Conservation (phyloP, 345 rosid species). For the Heritiera fomes region DNA sequence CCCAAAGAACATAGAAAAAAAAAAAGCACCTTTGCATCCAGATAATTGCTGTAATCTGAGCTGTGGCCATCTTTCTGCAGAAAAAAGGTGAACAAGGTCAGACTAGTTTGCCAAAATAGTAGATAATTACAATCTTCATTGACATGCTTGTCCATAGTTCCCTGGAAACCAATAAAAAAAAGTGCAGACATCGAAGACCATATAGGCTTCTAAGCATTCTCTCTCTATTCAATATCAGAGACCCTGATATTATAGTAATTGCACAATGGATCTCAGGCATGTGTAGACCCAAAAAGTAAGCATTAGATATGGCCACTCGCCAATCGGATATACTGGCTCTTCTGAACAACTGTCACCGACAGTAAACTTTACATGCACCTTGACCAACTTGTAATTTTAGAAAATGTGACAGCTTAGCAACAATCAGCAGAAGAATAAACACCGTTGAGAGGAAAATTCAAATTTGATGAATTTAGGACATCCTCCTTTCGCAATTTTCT, state of each 20-base stretch:
- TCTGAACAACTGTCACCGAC: not conserved
- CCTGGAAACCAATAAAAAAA: not conserved
- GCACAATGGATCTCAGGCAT: not conserved
- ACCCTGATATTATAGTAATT: not conserved
- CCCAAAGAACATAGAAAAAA: conserved; percentile 5
- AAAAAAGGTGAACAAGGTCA: conserved; percentile 29
- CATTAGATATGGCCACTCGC: not conserved
- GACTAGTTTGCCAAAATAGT: not conserved
- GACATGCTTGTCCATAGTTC: not conserved
- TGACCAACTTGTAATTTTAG: not conserved
- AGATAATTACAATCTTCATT: not conserved
- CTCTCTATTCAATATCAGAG: not conserved
- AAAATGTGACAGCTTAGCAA: conserved; percentile 2
- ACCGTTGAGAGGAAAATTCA: not conserved
- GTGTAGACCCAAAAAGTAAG: not conserved
- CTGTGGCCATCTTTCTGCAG: conserved; percentile 80
- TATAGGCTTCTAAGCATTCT: not conserved
- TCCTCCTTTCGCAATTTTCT: not conserved
- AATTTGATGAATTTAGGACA: not conserved
- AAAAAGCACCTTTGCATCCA: conserved; percentile 81
- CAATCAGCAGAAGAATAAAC: not conserved
- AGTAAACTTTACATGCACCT: not conserved
- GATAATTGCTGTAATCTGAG: conserved; percentile 73
- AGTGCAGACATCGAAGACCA: not conserved
- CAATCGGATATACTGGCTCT: not conserved